phyloP scores from a whole-genome alignment of 2,329 filamentous ascomycete species.

The Emergomyces pasteurianus region DNA sequence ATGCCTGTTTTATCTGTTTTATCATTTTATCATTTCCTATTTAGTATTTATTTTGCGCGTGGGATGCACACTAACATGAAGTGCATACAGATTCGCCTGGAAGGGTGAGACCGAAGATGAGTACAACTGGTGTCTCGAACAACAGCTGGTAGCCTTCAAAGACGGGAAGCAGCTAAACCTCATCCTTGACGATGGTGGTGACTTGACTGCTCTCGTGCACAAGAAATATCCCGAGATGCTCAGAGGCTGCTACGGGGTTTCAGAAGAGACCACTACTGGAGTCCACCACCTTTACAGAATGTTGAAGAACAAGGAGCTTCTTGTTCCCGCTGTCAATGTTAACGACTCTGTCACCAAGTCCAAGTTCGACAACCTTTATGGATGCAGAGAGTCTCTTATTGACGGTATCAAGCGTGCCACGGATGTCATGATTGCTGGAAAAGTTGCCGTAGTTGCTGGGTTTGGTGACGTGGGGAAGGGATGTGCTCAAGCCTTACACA shows the following conservation, averaged over 20 bases:
- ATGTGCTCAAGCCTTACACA: constrained; percentile 87
- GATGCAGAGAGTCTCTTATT: constrained; percentile 95
- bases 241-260: constrained; percentile 95
- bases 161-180: constrained; percentile 94
- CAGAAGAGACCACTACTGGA: constrained; percentile 98
- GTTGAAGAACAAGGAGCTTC: constrained; percentile 80
- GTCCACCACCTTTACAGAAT: constrained; percentile 99
- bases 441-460: constrained; percentile 93
- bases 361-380: constrained; percentile 99
- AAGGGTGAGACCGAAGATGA: constrained; percentile 98
- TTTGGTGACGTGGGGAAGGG: constrained; percentile 99
- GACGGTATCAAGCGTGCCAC: constrained; percentile 99
- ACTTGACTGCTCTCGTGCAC: constrained; percentile 92
- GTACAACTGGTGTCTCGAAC: constrained; percentile 99
- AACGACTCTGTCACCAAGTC: constrained; percentile 99
- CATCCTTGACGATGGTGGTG: constrained; percentile 97
- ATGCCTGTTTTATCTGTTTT: not conserved
- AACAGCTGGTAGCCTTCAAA: constrained; percentile 95
- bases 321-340: constrained; percentile 96
- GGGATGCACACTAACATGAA: not conserved
- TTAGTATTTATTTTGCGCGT: too few relatives aligned
- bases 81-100: constrained; percentile 48
- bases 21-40: too few relatives aligned
- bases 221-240: constrained; percentile 97
- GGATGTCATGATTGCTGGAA: constrained; percentile 99